Evolutionary conservation across 2,329 filamentous ascomycete genomes (phyloP).

Genomic region (Sphaerostilbella broomeana): DNA sequence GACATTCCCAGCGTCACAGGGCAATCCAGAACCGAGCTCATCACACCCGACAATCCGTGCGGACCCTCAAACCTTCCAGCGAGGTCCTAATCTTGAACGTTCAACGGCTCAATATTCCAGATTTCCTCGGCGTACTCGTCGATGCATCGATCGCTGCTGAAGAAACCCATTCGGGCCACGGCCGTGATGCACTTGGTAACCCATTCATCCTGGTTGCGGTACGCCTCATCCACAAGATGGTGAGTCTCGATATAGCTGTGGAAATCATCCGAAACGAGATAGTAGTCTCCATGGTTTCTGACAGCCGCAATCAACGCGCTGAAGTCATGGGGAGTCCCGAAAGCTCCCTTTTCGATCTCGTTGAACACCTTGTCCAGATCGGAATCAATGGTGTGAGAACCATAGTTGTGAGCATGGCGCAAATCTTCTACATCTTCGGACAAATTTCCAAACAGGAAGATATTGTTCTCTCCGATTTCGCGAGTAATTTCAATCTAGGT

Average conservation of each 20-base stretch:
- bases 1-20: too few species aligned
- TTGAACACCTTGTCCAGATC: constrained; percentile 77
- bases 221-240: constrained; percentile 81
- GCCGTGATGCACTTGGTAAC: constrained; percentile 81
- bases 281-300: constrained; percentile 91
- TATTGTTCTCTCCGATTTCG: constrained; percentile 93
- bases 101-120: constrained; percentile 89
- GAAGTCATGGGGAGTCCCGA: constrained; percentile 75
- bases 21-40: too few species aligned
- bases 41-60: neutral
- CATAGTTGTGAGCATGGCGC: constrained; percentile 82
- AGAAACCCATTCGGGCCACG: constrained; percentile 94
- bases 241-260: constrained; percentile 91
- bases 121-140: constrained; percentile 95
- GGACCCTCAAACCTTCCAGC: neutral
- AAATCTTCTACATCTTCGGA: constrained; percentile 96
- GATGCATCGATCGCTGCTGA: constrained; percentile 90
- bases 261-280: constrained; percentile 96
- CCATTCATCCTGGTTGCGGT: constrained; percentile 90
- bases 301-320: constrained; percentile 78
- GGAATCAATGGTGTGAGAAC: constrained; percentile 68
- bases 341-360: constrained; percentile 70
- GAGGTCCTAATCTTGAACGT: constrained; percentile 31
- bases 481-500: constrained; percentile 85
- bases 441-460: constrained; percentile 96